These are phyloP conservation scores for Phytophthora agathidicida DNA, from an alignment of 352 stramenopile species.

Conservation along the genomic window DNA sequence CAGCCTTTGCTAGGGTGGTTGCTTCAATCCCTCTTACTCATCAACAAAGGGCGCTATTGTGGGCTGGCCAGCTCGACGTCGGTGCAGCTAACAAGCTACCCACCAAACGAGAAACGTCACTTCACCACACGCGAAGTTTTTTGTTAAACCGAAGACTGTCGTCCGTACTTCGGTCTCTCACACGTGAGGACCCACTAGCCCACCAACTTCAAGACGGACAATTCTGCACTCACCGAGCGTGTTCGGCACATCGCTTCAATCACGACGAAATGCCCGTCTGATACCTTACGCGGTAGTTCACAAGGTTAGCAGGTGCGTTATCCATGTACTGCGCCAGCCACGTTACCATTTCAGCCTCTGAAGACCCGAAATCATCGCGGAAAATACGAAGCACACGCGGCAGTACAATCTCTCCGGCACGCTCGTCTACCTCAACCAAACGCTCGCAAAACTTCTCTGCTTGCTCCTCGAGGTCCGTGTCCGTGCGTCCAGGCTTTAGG, in stretches of 20 bases:
- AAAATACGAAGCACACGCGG: constrained; percentile 85
- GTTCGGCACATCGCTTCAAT: constrained; percentile 24
- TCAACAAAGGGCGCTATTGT: constrained; percentile 15
- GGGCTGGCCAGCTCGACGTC: background rate
- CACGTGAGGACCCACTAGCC: constrained; percentile 8
- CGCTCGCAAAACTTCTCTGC: constrained; percentile 78
- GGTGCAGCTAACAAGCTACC: background rate
- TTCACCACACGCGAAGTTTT: constrained; percentile 11
- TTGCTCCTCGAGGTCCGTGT: constrained; percentile 87
- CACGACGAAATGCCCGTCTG: constrained; percentile 69
- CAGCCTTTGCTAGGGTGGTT: constrained; percentile 6
- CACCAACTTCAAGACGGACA: constrained; percentile 14
- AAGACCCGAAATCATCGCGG: constrained; percentile 86
- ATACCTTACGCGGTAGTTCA: constrained; percentile 84
- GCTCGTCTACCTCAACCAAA: constrained; percentile 67
- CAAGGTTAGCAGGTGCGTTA: constrained; percentile 64
- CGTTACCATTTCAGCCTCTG: constrained; percentile 84
- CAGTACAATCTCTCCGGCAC: constrained; percentile 61
- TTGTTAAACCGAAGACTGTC: background rate
- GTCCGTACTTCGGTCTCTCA: background rate
- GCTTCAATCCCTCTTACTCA: constrained; percentile 17
- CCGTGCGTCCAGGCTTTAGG: constrained; percentile 77
- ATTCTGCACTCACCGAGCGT: constrained; percentile 5
- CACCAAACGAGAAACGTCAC: constrained; percentile 18
- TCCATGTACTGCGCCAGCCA: constrained; percentile 89